phyloP scores from a whole-genome alignment of 2,329 filamentous ascomycete genomes.

The Aspergillus luchuensis region DNA sequence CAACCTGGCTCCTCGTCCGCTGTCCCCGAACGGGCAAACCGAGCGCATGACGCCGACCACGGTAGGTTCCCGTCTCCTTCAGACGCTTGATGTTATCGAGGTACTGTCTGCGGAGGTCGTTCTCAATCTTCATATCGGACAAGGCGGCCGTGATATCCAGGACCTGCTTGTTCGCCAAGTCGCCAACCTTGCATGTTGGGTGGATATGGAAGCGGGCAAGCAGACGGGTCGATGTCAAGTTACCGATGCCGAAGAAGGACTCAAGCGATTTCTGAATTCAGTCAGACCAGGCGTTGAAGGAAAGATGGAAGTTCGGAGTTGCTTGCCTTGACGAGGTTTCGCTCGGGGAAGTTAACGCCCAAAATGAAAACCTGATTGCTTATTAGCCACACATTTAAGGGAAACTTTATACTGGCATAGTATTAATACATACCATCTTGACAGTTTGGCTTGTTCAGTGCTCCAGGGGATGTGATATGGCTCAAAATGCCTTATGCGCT shows the following conservation, averaged over 20 bases:
- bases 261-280: conserved; percentile 60
- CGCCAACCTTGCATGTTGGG: conserved; percentile 75
- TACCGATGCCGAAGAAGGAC: conserved; percentile 83
- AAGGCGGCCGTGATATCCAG: conserved; percentile 82
- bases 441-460: conserved; percentile 5
- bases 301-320: conserved; percentile 8
- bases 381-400: conserved; percentile 14
- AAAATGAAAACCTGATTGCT: conserved; percentile 74
- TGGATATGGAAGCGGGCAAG: conserved; percentile 90
- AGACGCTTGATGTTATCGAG: conserved; percentile 83
- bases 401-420: not conserved
- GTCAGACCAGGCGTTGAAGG: conserved; percentile 3
- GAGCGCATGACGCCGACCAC: conserved; percentile 90
- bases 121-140: conserved; percentile 90
- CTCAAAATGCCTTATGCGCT: conserved; percentile 14
- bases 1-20: conserved; percentile 74
- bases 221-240: conserved; percentile 68
- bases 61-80: conserved; percentile 87
- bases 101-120: conserved; percentile 74
- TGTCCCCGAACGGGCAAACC: conserved; percentile 88
- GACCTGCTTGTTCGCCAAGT: conserved; percentile 73
- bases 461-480: conserved; percentile 12
- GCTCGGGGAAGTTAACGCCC: conserved; percentile 82
- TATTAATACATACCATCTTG: conserved; percentile 34
- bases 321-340: conserved; percentile 77